A percentile compares a stretch with the other conserved stretches of the same genome.
phyloP scores from a whole-genome alignment of 2,329 filamentous ascomycete species.

The Graphiopsis chlorocephala region DNA sequence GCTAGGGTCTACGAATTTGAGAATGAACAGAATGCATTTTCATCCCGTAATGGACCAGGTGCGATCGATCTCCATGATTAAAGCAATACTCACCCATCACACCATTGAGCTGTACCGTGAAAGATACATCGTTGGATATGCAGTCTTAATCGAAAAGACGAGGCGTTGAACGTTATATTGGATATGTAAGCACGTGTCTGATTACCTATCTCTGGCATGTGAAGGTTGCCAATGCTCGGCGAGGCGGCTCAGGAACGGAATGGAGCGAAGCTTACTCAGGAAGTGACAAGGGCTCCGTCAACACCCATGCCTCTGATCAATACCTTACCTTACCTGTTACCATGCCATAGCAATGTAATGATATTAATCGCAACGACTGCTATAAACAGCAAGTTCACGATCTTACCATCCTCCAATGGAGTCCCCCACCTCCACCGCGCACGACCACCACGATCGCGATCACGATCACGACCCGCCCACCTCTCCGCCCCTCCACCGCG shows the following conservation, averaged over 20 bases:
- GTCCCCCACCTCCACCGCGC: constrained; percentile 4
- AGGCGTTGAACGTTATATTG: too few relatives aligned
- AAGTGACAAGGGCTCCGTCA: constrained; percentile 2
- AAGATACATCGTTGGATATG: not conserved
- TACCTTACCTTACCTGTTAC: not conserved
- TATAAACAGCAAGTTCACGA: not conserved
- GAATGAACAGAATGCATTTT: not conserved
- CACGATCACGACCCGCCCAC: not conserved
- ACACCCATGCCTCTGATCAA: not conserved
- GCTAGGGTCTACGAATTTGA: not conserved
- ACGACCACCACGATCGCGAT: not conserved
- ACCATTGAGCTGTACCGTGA: not conserved
- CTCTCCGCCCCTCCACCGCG: constrained; percentile 10
- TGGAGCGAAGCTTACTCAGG: constrained; percentile 7
- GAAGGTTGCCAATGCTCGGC: constrained; percentile 3
- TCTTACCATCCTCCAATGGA: constrained; percentile 1
- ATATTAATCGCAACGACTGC: not conserved
- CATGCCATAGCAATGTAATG: constrained; percentile 4
- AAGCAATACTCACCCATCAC: too few relatives aligned
- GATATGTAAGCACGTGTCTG: not conserved
- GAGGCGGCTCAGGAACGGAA: constrained; percentile 8
- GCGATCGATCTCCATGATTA: not conserved
- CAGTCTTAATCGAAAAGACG: too few relatives aligned
- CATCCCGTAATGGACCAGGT: not conserved
- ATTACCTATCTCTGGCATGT: not conserved